Conservation (phyloP, 2,329 filamentous ascomycete genomes). For the Sporothrix pseudoabietina region DNA sequence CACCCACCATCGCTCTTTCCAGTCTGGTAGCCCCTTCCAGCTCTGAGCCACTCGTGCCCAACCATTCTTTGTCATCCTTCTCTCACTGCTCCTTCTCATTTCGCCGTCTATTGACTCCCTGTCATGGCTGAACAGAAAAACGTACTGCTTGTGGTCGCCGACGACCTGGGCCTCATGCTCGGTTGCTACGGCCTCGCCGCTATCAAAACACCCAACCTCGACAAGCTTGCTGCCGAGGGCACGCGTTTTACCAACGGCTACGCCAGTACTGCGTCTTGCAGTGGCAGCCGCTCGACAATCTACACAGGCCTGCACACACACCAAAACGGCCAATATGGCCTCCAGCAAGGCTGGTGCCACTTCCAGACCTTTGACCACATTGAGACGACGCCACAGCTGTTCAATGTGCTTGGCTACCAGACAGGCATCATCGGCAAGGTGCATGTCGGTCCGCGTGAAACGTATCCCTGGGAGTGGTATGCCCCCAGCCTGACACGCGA, state of each 20-base stretch:
- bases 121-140: conserved; percentile 29
- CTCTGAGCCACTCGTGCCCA: no score
- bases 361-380: conserved; percentile 51
- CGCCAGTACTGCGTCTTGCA: conserved; percentile 52
- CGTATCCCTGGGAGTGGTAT: conserved; percentile 49
- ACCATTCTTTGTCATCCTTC: neutral
- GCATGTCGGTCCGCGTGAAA: conserved; percentile 47
- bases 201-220: conserved; percentile 47
- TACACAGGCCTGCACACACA: conserved; percentile 55
- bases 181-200: conserved; percentile 31
- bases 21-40: neutral
- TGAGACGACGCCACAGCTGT: conserved; percentile 46
- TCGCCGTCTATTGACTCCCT: neutral
- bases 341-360: conserved; percentile 44
- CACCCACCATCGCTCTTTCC: neutral
- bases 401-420: conserved; percentile 46
- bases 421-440: conserved; percentile 54
- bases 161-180: conserved; percentile 32
- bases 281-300: conserved; percentile 50
- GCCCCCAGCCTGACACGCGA: conserved; percentile 49
- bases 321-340: conserved; percentile 52
- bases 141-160: conserved; percentile 32
- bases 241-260: conserved; percentile 47
- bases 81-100: neutral
- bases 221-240: conserved; percentile 45